Evolutionary conservation across 192 early-diverging fungal genomes (phyloP).

Genomic region (Umbelopsis ramanniana): DNA sequence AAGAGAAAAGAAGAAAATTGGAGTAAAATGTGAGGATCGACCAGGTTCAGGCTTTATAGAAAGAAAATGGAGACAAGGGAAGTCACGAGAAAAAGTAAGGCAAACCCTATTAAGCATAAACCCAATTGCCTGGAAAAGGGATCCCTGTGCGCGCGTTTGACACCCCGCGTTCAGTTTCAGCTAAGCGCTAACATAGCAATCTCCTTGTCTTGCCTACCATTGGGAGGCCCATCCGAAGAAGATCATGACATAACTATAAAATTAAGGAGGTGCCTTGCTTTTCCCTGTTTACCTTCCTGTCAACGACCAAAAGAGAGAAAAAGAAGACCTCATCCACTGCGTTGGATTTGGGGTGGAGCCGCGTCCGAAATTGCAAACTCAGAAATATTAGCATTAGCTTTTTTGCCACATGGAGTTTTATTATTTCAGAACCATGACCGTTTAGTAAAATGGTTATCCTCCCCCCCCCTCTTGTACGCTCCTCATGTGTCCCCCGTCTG

Average conservation of each 20-base stretch:
- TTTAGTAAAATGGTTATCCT: not conserved
- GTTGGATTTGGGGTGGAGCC: not conserved
- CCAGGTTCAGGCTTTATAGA: conserved; percentile 10
- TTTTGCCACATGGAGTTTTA: conserved; percentile 20
- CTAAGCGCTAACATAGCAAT: not conserved
- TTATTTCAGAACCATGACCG: conserved; percentile 1
- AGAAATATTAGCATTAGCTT: conserved; percentile 11
- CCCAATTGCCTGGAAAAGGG: not conserved
- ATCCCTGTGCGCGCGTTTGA: conserved; percentile 22
- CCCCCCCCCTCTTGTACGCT: conserved; percentile 1
- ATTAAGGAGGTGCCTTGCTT: not conserved
- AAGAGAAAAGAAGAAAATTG: not conserved
- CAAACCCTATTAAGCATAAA: conserved; percentile 13
- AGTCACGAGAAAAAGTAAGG: conserved; percentile 6
- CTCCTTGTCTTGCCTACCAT: not conserved
- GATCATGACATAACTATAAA: conserved; percentile 17
- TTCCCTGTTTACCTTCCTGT: not conserved
- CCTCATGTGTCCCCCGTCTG: not conserved
- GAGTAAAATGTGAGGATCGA: conserved; percentile 4
- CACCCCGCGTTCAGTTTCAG: conserved; percentile 15
- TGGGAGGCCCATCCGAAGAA: conserved; percentile 8
- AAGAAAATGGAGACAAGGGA: not conserved
- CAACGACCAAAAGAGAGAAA: not conserved
- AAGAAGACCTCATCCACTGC: not conserved
- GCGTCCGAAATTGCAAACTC: conserved; percentile 21